Conservation (phyloP, 2,329 filamentous ascomycete species). For the Scedosporium aurantiacum region DNA sequence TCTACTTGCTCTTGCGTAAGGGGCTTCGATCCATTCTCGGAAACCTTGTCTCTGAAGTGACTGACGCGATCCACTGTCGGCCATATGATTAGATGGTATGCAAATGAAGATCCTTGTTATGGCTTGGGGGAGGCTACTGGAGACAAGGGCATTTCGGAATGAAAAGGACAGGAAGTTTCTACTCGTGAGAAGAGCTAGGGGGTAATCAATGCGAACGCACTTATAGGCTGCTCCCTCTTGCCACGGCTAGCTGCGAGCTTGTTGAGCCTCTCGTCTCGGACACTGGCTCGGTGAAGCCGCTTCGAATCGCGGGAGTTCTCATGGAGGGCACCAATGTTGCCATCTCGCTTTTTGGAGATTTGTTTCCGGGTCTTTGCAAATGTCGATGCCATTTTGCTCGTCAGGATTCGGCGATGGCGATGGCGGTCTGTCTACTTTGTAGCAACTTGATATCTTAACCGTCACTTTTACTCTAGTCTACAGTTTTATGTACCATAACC, state of each 20-base stretch:
- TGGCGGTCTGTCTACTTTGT: background rate
- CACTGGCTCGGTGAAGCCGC: constrained; percentile 65
- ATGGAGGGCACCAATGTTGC: constrained; percentile 64
- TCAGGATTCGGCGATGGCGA: background rate
- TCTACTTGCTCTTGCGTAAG: constrained; percentile 41
- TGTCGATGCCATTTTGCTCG: constrained; percentile 57
- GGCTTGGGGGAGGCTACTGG: constrained; percentile 2
- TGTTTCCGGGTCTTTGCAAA: constrained; percentile 79
- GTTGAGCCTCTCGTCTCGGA: constrained; percentile 72
- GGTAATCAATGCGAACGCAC: constrained; percentile 35
- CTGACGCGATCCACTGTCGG: constrained; percentile 50
- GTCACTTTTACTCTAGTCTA: background rate
- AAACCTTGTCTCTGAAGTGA: constrained; percentile 54
- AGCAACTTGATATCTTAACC: background rate
- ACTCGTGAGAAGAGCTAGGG: constrained; percentile 1
- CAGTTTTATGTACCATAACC: background rate
- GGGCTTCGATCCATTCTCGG: constrained; percentile 32
- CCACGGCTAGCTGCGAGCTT: constrained; percentile 58
- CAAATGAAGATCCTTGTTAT: background rate
- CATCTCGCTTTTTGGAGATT: constrained; percentile 76
- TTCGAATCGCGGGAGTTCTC: constrained; percentile 81
- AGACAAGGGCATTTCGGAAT: background rate
- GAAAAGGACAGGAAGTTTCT: constrained; percentile 9
- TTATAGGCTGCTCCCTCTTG: constrained; percentile 63
- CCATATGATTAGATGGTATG: background rate